phyloP scores from a whole-genome alignment of 371 early-diverging fungal genomes.

The Mortierella sp. region DNA sequence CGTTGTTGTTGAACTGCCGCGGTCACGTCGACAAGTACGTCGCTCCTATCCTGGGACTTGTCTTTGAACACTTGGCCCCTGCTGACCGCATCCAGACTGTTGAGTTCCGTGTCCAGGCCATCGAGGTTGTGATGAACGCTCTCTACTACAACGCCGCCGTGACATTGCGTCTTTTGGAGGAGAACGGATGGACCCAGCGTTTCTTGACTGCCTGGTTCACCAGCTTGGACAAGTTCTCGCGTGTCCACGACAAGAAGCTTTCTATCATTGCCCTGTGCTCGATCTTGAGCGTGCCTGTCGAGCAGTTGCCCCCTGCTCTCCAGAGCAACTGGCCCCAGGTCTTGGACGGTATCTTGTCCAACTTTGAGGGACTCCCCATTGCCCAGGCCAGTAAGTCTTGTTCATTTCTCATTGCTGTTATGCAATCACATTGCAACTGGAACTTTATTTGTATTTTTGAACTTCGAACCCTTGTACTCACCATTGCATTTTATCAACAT shows the following conservation, averaged over 20 bases:
- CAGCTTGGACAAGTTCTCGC: constrained; percentile 75
- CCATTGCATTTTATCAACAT: neutral
- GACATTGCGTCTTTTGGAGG: constrained; percentile 84
- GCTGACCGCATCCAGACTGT: constrained; percentile 65
- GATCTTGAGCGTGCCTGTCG: constrained; percentile 78
- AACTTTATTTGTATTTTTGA: neutral
- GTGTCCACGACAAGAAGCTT: constrained; percentile 96
- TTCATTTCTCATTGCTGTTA: neutral
- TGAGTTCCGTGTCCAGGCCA: constrained; percentile 58
- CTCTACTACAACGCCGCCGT: constrained; percentile 88
- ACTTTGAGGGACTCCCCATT: constrained; percentile 82
- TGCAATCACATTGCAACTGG: neutral
- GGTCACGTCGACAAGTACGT: constrained; percentile 78
- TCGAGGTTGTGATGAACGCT: constrained; percentile 80
- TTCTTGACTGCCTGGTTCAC: constrained; percentile 90
- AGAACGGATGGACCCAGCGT: constrained; percentile 79
- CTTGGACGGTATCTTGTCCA: constrained; percentile 74
- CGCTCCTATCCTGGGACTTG: constrained; percentile 76
- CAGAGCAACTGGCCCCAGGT: constrained; percentile 82
- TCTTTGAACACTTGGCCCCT: constrained; percentile 73
- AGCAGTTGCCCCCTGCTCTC: constrained; percentile 79
- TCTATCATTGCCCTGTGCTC: constrained; percentile 85
- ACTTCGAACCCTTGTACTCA: neutral
- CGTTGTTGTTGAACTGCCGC: constrained; percentile 83
- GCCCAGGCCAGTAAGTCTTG: constrained; percentile 80